These are phyloP conservation scores for Debaryomyces subglobosus DNA, from an alignment of 1,139 yeast species.

Conservation along the genomic window DNA sequence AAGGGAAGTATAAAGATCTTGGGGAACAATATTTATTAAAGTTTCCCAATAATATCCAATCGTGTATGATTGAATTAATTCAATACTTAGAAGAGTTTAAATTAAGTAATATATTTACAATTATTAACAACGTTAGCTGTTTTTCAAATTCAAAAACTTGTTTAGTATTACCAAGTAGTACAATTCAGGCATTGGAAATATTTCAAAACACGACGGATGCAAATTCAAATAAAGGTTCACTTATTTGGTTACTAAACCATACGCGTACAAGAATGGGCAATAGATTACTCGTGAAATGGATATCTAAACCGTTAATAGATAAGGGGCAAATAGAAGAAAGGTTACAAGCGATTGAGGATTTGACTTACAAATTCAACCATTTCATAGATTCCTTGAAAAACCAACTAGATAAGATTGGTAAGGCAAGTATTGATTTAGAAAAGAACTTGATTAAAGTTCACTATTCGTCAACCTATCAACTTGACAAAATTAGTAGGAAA, in stretches of 20 bases:
- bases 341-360: slow-evolving; percentile 63
- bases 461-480: slow-evolving; percentile 44
- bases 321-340: slow-evolving; percentile 58
- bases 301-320: slow-evolving; percentile 67
- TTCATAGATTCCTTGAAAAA: slow-evolving; percentile 56
- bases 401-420: slow-evolving; percentile 39
- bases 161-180: slow-evolving; percentile 72
- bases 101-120: slow-evolving; percentile 57
- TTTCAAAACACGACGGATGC: slow-evolving; percentile 65
- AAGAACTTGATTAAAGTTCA: slow-evolving; percentile 67
- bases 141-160: slow-evolving; percentile 52
- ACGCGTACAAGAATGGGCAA: slow-evolving; percentile 79
- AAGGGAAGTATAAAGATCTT: slow-evolving; percentile 18
- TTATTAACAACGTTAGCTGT: slow-evolving; percentile 48
- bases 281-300: slow-evolving; percentile 70
- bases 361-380: slow-evolving; percentile 48
- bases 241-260: slow-evolving; percentile 78
- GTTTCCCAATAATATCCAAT: slow-evolving; percentile 29
- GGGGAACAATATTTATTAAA: slow-evolving; percentile 29
- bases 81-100: slow-evolving; percentile 64
- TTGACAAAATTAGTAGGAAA: slow-evolving; percentile 58
- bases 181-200: slow-evolving; percentile 72
- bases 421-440: slow-evolving; percentile 58
- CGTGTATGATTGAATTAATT: slow-evolving; percentile 52
- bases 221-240: slow-evolving; percentile 60